Evolutionary conservation across 306 rosid genomes (phyloP), one percentile per base, ranked within the genome.

Genomic region (Dryas drummondii): DNA sequence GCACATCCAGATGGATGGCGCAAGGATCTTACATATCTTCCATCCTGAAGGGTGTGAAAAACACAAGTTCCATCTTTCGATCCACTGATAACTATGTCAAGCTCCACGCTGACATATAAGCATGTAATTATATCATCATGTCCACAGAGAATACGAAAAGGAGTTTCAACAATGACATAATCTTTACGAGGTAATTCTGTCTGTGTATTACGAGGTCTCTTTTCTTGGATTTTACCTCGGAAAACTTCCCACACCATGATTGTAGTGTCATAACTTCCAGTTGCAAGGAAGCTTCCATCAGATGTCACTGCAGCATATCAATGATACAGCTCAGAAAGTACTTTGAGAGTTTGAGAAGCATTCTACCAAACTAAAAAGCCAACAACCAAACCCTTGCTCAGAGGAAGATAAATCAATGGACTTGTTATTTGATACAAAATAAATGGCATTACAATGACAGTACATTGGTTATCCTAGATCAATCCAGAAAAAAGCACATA

Each of bases 201-300:
- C 82, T 84, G 96, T 51, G 85, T 75, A 82, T 75, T 86, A 69
- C 96, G 98, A 17, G 74, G 72, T 85, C 87, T 86, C 87, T 90
- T 94, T 67, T 94, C 97, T 17, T 85, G 53, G 71, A 75, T 70
- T 89, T 83, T 91, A 80, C 94, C 91, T 64, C 91, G 92, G 59
- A 77, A 75, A 84, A 91, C 91, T 87, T 94, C 92, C 98, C 98
- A 94, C 55, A 94, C 88, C 98, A 94, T 94, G 50, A 94, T 92
- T 42, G 98, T 94, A 50, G 98, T 94, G 87, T 94, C 98, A 76
- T 84, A 88, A 87, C 98, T 91, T 83, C 98, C 98, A 54, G 98
- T 94, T 66, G 97, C 98, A 80, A 94, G 98, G 72, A 90, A 82
- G 85, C 94, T 87, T 72, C 98, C 98, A 65, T 94, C 98, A 78